Evolutionary conservation across 805 yeast species (phyloP).

Genomic region (Candida sonorensis): DNA sequence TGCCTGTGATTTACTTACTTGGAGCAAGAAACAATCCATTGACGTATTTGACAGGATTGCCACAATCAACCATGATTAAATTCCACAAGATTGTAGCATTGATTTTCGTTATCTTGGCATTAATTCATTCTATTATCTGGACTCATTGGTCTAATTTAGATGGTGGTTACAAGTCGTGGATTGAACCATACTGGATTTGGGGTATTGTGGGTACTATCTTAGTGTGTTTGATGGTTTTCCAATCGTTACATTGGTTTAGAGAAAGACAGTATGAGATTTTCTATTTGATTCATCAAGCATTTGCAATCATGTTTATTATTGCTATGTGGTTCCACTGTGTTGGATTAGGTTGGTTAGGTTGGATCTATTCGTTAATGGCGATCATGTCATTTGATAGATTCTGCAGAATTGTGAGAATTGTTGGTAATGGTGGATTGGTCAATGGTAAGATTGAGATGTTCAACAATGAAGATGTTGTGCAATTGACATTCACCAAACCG

Average conservation of each 20-base stretch:
- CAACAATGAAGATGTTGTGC: constrained; percentile 10
- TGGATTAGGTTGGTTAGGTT: constrained; percentile 35
- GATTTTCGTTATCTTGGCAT: constrained; percentile 37
- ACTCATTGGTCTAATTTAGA: constrained; percentile 37
- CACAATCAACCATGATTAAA: constrained; percentile 51
- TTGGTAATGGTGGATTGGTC: constrained; percentile 19
- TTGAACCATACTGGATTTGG: constrained; percentile 40
- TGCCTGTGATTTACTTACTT: constrained; percentile 56
- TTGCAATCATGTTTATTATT: constrained; percentile 32
- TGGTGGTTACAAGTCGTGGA: constrained; percentile 36
- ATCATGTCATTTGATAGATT: constrained; percentile 36
- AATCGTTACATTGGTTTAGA: constrained; percentile 24
- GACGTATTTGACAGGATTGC: constrained; percentile 53
- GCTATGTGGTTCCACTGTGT: constrained; percentile 35
- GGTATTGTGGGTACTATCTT: constrained; percentile 19
- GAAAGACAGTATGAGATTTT: constrained; percentile 34
- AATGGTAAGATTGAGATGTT: constrained; percentile 7
- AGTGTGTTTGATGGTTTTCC: constrained; percentile 10
- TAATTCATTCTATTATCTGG: constrained; percentile 54
- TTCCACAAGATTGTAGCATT: constrained; percentile 66
- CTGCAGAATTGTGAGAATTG: constrained; percentile 28
- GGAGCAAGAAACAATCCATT: constrained; percentile 72
- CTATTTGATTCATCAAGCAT: constrained; percentile 31
- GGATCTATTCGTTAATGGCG: constrained; percentile 32
- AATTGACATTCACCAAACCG: constrained; percentile 17